A percentile compares a stretch with the other conserved stretches of the same genome.
These are phyloP conservation scores for Pseudogymnoascus sp. DNA, from an alignment of 2,329 filamentous ascomycete genomes.

Conservation along the genomic window DNA sequence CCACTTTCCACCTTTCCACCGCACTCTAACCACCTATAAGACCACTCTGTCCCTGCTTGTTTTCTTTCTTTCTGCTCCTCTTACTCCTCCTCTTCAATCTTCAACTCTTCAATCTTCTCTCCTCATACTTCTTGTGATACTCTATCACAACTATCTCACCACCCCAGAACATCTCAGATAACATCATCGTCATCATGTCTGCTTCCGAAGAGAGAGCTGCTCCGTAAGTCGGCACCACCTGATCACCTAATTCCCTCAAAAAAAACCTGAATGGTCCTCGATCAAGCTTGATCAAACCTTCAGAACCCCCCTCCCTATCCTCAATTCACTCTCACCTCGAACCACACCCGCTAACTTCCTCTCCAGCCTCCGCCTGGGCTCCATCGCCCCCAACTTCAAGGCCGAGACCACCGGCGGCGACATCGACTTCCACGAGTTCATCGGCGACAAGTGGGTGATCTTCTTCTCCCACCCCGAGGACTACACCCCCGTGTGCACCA, in stretches of 20 bases:
- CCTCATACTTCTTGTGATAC: background rate
- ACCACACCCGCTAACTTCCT: conserved; percentile 8
- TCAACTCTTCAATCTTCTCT: background rate
- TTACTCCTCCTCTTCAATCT: background rate
- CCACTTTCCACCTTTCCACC: background rate
- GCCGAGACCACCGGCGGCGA: conserved; percentile 70
- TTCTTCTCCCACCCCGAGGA: conserved; percentile 83
- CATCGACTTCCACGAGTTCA: conserved; percentile 77
- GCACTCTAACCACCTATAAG: background rate
- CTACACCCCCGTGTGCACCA: conserved; percentile 93
- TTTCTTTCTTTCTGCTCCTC: background rate
- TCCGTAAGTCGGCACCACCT: conserved; percentile 10
- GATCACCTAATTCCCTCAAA: background rate
- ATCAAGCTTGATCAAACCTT: background rate
- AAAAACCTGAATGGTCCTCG: background rate
- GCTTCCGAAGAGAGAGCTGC: conserved; percentile 9
- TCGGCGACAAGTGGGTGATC: conserved; percentile 71
- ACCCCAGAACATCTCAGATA: background rate
- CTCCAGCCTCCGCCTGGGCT: conserved; percentile 54
- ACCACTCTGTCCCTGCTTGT: background rate
- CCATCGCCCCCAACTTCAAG: conserved; percentile 70
- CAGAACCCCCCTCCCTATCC: background rate
- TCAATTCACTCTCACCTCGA: background rate
- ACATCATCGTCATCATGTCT: conserved; percentile 5
- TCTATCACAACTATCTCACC: background rate